A percentile compares a stretch with the other conserved stretches of the same genome.
These are phyloP conservation scores for Beta macrorhiza DNA, from an alignment of 179 eudicot genomes.

Conservation along the genomic window DNA sequence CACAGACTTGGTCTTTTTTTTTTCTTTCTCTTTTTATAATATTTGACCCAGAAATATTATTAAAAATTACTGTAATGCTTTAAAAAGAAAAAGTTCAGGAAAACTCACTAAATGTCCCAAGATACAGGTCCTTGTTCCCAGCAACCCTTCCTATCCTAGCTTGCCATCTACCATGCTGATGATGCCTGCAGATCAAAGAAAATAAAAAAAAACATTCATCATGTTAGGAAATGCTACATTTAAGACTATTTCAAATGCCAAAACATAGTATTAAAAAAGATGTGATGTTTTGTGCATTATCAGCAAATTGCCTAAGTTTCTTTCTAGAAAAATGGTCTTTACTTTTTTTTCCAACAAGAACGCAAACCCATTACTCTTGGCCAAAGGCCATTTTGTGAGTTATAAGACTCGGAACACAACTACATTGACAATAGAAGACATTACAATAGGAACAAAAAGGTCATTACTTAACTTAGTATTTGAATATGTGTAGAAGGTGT, in stretches of 20 bases:
- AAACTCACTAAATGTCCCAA: conserved; percentile 75
- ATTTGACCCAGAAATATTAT: background rate
- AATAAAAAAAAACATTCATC: conserved; percentile 12
- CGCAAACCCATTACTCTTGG: no score
- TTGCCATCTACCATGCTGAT: conserved; percentile 91
- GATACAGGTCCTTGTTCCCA: conserved; percentile 84
- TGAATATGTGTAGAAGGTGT: no score
- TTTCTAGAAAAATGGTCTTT: no score
- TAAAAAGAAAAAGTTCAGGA: background rate
- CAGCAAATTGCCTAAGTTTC: background rate
- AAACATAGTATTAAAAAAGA: background rate
- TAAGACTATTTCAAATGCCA: conserved; percentile 5
- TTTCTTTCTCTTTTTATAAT: background rate
- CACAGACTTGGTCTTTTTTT: conserved; percentile 9
- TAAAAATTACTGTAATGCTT: conserved; percentile 1
- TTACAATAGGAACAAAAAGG: no score
- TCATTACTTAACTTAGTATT: no score
- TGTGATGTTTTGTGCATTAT: background rate
- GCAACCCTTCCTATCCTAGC: conserved; percentile 84
- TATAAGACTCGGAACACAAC: no score
- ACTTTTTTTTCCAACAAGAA: no score
- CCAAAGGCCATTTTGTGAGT: no score
- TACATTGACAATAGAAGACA: no score
- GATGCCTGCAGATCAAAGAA: conserved; percentile 48
- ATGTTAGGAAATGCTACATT: conserved; percentile 15